phyloP scores from a whole-genome alignment of 2,329 filamentous ascomycete species.

The Arthrobotrys sinensis region DNA sequence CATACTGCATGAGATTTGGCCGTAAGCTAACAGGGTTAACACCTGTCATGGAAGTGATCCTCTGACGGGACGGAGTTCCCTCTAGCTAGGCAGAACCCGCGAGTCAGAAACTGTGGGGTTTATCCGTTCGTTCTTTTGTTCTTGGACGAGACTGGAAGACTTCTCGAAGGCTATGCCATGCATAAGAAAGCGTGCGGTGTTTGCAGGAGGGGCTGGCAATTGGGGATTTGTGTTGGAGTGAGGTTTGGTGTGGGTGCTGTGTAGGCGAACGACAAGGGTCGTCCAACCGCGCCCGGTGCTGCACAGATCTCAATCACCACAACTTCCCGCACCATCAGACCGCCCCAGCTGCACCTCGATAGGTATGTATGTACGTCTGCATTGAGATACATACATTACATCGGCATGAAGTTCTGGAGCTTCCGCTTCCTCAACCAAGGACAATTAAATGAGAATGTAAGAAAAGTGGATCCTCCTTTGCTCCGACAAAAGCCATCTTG shows the following conservation, averaged over 20 bases:
- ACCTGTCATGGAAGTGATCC: slow-evolving; percentile 34
- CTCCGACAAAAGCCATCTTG: slow-evolving; percentile 29
- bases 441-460: slow-evolving; percentile 46
- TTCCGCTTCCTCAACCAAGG: slow-evolving; percentile 19
- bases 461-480: slow-evolving; percentile 35
- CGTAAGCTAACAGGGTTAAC: slow-evolving; percentile 40
- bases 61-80: slow-evolving; percentile 35
- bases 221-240: slow-evolving; percentile 44
- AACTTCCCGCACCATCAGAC: slow-evolving; percentile 4
- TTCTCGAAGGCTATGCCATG: slow-evolving; percentile 18
- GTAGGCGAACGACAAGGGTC: slow-evolving; percentile 58
- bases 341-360: slow-evolving; percentile 12
- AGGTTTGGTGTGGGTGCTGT: slow-evolving; percentile 58
- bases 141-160: slow-evolving; percentile 25
- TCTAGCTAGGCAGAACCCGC: slow-evolving; percentile 39
- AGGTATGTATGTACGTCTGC: neutral
- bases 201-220: slow-evolving; percentile 28
- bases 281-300: slow-evolving; percentile 59
- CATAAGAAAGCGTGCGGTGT: neutral
- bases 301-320: slow-evolving; percentile 48
- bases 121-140: slow-evolving; percentile 38
- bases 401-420: slow-evolving; percentile 25
- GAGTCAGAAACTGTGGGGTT: slow-evolving; percentile 44
- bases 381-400: slow-evolving; percentile 6
- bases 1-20: slow-evolving; percentile 23